Conservation (phyloP, 148 eudicot genomes). For the Bassia scoparia region DNA sequence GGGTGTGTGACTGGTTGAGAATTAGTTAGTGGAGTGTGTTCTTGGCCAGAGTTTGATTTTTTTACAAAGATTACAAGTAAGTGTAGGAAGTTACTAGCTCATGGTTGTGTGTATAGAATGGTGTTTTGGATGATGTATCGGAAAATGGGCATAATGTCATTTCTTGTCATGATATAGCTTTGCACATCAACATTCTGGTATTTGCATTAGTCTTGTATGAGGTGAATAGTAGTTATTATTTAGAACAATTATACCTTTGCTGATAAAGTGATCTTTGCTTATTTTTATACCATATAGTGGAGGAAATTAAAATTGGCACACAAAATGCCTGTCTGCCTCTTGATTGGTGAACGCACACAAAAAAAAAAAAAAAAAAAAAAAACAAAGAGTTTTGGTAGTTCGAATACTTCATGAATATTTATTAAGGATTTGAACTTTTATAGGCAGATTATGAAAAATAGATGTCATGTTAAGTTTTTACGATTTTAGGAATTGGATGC, state of each 20-base stretch:
- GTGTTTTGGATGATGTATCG: background rate
- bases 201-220: background rate
- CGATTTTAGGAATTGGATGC: background rate
- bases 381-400: background rate
- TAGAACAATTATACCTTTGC: background rate
- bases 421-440: background rate
- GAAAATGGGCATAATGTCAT: background rate
- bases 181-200: background rate
- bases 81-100: too few relatives aligned
- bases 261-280: background rate
- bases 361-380: too few relatives aligned
- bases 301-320: background rate
- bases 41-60: background rate
- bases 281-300: background rate
- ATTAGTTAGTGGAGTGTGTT: background rate
- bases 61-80: background rate
- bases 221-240: background rate
- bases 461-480: background rate
- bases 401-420: background rate
- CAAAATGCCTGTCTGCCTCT: background rate
- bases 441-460: background rate
- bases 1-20: too few relatives aligned
- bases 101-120: background rate
- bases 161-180: background rate
- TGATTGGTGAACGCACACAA: background rate